These are phyloP conservation scores for Podila epicladia DNA, from an alignment of 192 early-diverging fungal genomes.

Conservation along the genomic window DNA sequence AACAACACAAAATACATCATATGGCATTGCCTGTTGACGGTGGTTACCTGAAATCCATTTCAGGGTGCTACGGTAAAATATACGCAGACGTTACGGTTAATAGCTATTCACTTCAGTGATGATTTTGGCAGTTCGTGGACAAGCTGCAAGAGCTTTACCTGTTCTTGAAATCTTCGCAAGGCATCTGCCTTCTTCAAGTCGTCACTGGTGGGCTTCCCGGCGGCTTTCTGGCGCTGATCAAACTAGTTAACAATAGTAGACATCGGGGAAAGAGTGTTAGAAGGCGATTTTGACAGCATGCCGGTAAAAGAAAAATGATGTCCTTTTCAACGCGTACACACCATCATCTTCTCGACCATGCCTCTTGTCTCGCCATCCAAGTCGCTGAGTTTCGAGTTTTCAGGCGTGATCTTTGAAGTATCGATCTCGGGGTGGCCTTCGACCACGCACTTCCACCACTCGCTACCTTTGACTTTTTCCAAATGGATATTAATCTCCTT, in stretches of 20 bases:
- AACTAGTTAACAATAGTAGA: constrained; percentile 58
- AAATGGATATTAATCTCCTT: constrained; percentile 80
- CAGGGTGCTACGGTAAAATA: constrained; percentile 56
- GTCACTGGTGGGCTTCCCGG: constrained; percentile 82
- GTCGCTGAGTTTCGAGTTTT: constrained; percentile 88
- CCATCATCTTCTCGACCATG: constrained; percentile 99
- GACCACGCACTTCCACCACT: constrained; percentile 93
- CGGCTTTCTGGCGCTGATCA: constrained; percentile 88
- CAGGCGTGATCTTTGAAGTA: constrained; percentile 88
- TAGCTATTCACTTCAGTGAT: not conserved
- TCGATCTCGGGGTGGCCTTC: constrained; percentile 85
- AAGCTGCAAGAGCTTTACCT: constrained; percentile 26
- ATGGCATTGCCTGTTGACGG: not conserved
- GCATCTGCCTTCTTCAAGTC: constrained; percentile 80
- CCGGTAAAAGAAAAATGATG: not conserved
- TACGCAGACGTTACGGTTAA: not conserved
- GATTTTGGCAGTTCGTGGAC: not conserved
- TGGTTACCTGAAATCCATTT: constrained; percentile 68
- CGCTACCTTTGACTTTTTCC: constrained; percentile 83
- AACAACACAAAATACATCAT: too few relatives aligned
- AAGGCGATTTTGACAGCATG: too few relatives aligned
- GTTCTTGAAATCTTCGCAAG: constrained; percentile 77
- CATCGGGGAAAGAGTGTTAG: too few relatives aligned
- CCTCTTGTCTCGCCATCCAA: constrained; percentile 89
- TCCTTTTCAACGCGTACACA: constrained; percentile 16